These are phyloP conservation scores for Suhomyces sp. DNA, from an alignment of 805 yeast genomes.

Conservation along the genomic window DNA sequence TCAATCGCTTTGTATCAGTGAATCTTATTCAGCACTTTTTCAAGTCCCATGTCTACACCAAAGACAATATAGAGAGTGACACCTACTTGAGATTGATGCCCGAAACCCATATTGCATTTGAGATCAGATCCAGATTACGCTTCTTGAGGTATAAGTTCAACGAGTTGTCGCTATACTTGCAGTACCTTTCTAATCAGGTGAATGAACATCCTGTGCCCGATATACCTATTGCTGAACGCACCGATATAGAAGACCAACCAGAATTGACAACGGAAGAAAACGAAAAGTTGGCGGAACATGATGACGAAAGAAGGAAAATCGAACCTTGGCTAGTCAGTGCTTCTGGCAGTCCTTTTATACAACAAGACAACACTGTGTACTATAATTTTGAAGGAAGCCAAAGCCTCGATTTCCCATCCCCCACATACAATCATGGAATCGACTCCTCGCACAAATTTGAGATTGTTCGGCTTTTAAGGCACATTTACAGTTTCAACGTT, in stretches of 20 bases:
- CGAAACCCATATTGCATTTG: constrained; percentile 2
- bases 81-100: constrained; percentile 3
- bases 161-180: constrained; percentile 9
- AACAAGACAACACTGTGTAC: neutral
- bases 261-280: constrained; percentile 5
- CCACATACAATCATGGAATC: constrained; percentile 13
- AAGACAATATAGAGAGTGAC: neutral
- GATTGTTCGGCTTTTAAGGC: constrained; percentile 5
- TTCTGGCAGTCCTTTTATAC: neutral
- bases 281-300: constrained; percentile 6
- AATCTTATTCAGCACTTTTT: constrained; percentile 5
- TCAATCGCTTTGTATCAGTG: constrained; percentile 12
- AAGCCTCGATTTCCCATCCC: constrained; percentile 7
- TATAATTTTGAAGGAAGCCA: neutral
- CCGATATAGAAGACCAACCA: constrained; percentile 3
- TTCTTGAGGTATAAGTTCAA: constrained; percentile 12
- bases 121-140: constrained; percentile 4
- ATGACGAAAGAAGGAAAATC: constrained; percentile 5
- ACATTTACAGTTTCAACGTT: constrained; percentile 12
- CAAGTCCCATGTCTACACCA: neutral
- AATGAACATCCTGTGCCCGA: constrained; percentile 1
- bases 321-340: neutral
- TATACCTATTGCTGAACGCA: neutral
- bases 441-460: constrained; percentile 8
- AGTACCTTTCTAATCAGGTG: neutral